These are phyloP conservation scores for Crepidotus variabilis DNA, from an alignment of 768 basidiomycete species.

Conservation along the genomic window DNA sequence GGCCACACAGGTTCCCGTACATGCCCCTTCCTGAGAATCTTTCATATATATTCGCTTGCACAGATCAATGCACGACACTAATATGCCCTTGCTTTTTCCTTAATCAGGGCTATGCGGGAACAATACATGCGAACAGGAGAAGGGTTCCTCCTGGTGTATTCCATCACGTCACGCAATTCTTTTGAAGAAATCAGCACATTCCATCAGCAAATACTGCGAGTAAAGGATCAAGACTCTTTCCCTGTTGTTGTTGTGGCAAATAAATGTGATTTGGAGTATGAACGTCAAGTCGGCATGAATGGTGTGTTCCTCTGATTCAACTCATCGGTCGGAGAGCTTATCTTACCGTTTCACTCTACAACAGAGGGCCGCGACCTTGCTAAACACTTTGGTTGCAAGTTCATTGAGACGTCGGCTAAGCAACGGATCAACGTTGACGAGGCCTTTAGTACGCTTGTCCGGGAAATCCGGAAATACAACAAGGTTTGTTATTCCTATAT, in stretches of 20 bases:
- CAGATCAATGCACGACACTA: conserved; percentile 1
- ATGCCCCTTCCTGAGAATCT: background rate
- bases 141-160: conserved; percentile 96
- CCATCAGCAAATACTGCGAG: conserved; percentile 93
- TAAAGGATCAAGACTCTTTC: conserved; percentile 95
- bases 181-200: conserved; percentile 97
- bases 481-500: conserved; percentile 48
- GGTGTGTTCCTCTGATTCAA: conserved; percentile 45
- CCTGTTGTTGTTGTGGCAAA: conserved; percentile 98
- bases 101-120: conserved; percentile 88
- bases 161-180: conserved; percentile 95
- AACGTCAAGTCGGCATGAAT: conserved; percentile 93
- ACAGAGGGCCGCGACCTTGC: conserved; percentile 97
- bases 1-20: background rate
- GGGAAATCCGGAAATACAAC: conserved; percentile 92
- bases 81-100: background rate
- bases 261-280: conserved; percentile 94
- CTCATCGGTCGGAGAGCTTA: background rate
- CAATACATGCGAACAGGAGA: conserved; percentile 99
- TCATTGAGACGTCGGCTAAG: conserved; percentile 95
- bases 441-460: conserved; percentile 89
- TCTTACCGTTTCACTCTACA: background rate
- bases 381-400: conserved; percentile 90
- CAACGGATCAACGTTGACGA: conserved; percentile 96
- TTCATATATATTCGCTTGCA: conserved; percentile 1